Evolutionary conservation across 257 asterid species (phyloP), one percentile per base, ranked within the genome.

Genomic region (Oldenlandia corymbosa): DNA sequence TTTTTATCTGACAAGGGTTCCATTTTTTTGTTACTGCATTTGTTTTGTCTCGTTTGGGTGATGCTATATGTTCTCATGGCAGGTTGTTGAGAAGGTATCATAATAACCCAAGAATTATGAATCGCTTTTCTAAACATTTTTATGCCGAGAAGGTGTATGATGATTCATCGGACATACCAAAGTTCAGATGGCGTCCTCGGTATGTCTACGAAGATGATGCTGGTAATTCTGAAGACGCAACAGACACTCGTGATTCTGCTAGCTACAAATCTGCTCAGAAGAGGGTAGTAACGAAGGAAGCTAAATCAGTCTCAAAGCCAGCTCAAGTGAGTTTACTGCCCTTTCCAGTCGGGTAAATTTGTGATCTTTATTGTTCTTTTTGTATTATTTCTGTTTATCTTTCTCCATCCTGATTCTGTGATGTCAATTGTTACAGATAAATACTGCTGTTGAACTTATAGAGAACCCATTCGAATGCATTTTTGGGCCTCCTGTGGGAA

Each of bases 161-260:
- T 17, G 98, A 88, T 77, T 67, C 83, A 45, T 83, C 90, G 41
- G 96, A 91, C 68, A 39, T 60, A 73, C 88, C 96, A 32, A 65
- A 41, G 30, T 28, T 66, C 49, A 79, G 81, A 70, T 91, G 90
- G 96, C 88, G 89, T 47, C 67, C 64, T 7, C 85, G 91, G 21
- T 79, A 81, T 74, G 32, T 52, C 62, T 85, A 41, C 62, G 77
- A 66, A 23, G 94, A 81, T 17, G 18, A 68, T 32, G 26, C 34
- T 62, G 9, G 62, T 62, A 42, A 27, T 72, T 74, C 71, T 69
- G 80, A 78, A 49, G 61, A 21, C 16, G 71, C 55, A 63, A 39
- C 62, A 37, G 60, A 31, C 18, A 64, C 23, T 46, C 68, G 47
- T 36, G 54, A 65, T 36, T 42, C 75, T 5, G 34, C 65, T 45